Conservation (phyloP, 169 alveolate species). For the Eimeria maxima region DNA sequence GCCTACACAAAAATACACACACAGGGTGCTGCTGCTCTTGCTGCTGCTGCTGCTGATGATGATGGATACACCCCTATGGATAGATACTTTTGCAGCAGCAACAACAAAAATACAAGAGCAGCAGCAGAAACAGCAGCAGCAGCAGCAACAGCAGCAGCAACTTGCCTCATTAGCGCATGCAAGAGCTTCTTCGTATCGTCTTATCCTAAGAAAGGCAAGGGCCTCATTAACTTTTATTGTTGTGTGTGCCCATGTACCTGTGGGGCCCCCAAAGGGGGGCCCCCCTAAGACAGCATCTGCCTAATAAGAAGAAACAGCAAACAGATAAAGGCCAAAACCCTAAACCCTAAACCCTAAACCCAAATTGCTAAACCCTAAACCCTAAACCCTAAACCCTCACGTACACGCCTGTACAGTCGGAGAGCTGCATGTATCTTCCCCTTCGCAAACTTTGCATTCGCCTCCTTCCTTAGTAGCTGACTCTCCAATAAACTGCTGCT, state of each 20-base stretch:
- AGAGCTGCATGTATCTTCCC: slow-evolving; percentile 33
- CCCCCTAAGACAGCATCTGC: neutral
- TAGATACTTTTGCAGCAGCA: neutral
- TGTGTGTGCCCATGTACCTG: neutral
- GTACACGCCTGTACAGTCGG: slow-evolving; percentile 9
- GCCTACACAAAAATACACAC: neutral
- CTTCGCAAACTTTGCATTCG: neutral
- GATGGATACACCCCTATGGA: too few species aligned
- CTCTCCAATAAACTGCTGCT: neutral
- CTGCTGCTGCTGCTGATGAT: slow-evolving; percentile 6
- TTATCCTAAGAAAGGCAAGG: slow-evolving; percentile 1
- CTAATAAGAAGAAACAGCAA: neutral
- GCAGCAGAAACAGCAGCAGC: too few species aligned
- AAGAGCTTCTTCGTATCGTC: slow-evolving; percentile 28
- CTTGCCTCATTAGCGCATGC: slow-evolving; percentile 6
- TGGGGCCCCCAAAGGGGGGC: slow-evolving; percentile 15
- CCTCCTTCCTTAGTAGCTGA: slow-evolving; percentile 17
- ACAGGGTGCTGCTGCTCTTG: slow-evolving; percentile 8
- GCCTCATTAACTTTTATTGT: neutral
- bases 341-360: neutral
- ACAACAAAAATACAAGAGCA: neutral
- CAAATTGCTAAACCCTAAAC: neutral
- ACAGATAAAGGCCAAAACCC: neutral
- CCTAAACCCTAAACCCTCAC: neutral
- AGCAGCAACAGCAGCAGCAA: too few species aligned